A percentile compares a stretch with the other conserved stretches of the same genome.
Evolutionary conservation across 306 rosid species (phyloP).

Genomic region (Dalbergia cultrata): DNA sequence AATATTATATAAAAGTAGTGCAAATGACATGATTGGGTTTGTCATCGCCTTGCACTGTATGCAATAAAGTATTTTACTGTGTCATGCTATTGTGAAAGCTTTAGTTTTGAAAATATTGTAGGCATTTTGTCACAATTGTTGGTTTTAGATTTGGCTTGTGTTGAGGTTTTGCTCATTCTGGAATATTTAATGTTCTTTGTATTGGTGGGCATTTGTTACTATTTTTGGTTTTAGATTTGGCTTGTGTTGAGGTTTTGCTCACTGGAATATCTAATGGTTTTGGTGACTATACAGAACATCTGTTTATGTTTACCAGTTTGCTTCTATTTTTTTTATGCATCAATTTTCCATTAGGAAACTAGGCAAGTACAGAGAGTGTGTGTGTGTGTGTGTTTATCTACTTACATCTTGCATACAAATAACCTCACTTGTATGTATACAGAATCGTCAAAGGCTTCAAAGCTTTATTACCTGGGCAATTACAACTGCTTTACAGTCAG

Average conservation of each 20-base stretch:
- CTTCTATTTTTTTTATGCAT: too few relatives aligned
- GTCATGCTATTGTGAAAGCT: slow-evolving; percentile 5
- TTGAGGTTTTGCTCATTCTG: slow-evolving; percentile 19
- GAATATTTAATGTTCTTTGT: neutral
- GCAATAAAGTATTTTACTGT: slow-evolving; percentile 16
- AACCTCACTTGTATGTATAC: slow-evolving; percentile 39
- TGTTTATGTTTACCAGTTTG: neutral
- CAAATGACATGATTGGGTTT: slow-evolving; percentile 3
- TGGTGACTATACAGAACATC: neutral
- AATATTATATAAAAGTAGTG: neutral
- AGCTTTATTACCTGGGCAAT: slow-evolving; percentile 79
- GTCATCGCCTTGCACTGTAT: slow-evolving; percentile 18
- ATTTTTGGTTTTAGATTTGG: slow-evolving; percentile 6
- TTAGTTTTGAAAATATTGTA: slow-evolving; percentile 26
- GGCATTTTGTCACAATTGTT: slow-evolving; percentile 8
- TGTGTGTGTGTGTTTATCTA: neutral
- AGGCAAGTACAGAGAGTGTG: too few relatives aligned
- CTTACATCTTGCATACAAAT: slow-evolving; percentile 26
- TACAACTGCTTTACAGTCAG: slow-evolving; percentile 64
- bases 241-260: slow-evolving; percentile 22
- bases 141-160: slow-evolving; percentile 15
- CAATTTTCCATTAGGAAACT: too few relatives aligned
- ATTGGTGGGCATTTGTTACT: neutral
- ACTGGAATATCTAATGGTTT: neutral
- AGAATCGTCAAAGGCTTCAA: slow-evolving; percentile 70